phyloP scores from a whole-genome alignment of 306 rosid genomes.

The Cotoneaster glaucophyllus region DNA sequence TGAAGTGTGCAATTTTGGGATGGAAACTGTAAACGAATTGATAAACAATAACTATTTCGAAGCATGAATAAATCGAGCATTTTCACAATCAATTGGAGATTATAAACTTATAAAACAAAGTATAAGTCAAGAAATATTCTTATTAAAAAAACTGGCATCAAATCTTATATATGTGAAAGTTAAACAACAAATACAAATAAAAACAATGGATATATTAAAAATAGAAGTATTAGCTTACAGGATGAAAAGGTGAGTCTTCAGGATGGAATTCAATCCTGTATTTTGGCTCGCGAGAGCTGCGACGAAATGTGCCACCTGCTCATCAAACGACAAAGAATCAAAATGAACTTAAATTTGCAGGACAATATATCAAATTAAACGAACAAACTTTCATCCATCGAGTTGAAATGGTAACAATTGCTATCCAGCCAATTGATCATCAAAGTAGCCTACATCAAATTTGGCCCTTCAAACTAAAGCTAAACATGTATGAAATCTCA shows the following conservation, averaged over 20 bases:
- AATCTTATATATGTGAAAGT: not conserved
- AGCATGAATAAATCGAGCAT: not conserved
- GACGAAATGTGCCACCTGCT: constrained; percentile 64
- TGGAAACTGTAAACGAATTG: not conserved
- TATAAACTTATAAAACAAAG: not conserved
- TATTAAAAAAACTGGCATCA: not conserved
- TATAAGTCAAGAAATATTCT: not conserved
- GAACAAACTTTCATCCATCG: not conserved
- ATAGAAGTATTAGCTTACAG: constrained; percentile 36
- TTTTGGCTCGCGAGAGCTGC: constrained; percentile 76
- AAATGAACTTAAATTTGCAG: not conserved
- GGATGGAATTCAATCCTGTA: constrained; percentile 82
- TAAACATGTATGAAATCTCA: not conserved
- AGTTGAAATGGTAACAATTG: not conserved
- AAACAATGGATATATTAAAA: not conserved
- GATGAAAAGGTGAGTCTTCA: constrained; percentile 69
- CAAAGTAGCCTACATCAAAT: not conserved
- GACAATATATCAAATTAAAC: not conserved
- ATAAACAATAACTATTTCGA: not conserved
- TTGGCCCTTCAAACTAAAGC: not conserved
- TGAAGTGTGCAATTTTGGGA: not conserved
- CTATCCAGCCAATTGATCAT: not conserved
- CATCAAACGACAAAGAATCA: not conserved
- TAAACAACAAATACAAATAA: not conserved
- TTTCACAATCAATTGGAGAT: not conserved